Evolutionary conservation across 2,329 filamentous ascomycete genomes (phyloP).

Genomic region (Exophiala dermatitidis): DNA sequence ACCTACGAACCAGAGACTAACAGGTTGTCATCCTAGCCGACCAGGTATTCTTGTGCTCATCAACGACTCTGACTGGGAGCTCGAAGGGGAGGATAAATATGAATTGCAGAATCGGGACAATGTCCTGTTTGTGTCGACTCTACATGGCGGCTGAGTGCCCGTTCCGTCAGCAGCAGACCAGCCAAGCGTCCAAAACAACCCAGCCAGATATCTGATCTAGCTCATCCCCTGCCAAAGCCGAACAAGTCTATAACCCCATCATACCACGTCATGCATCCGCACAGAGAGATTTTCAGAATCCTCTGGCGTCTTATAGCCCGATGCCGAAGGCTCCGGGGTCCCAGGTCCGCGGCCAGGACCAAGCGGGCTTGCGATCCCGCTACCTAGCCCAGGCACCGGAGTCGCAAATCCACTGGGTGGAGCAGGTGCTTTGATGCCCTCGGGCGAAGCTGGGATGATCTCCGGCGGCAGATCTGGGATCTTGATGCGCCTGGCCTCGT

Average conservation of each 20-base stretch:
- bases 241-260: constrained; percentile 1
- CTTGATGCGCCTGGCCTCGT: constrained; percentile 82
- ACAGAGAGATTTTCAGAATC: constrained; percentile 23
- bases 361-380: constrained; percentile 35
- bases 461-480: constrained; percentile 62
- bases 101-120: constrained; percentile 75
- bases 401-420: constrained; percentile 49
- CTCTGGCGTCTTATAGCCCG: constrained; percentile 30
- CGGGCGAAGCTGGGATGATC: constrained; percentile 68
- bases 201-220: background rate
- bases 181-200: no score
- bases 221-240: background rate
- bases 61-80: constrained; percentile 97
- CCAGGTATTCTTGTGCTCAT: constrained; percentile 94
- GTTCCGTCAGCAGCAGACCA: background rate
- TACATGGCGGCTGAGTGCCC: constrained; percentile 70
- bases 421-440: constrained; percentile 73
- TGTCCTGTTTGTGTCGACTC: constrained; percentile 90
- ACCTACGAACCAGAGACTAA: background rate
- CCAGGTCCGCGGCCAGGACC: constrained; percentile 24
- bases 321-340: constrained; percentile 39
- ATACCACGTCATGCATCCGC: constrained; percentile 28
- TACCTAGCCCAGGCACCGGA: constrained; percentile 34
- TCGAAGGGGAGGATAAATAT: constrained; percentile 90
- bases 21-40: constrained; percentile 51